Evolutionary conservation across 371 early-diverging fungal species (phyloP).

Genomic region (Mortierella sp.): DNA sequence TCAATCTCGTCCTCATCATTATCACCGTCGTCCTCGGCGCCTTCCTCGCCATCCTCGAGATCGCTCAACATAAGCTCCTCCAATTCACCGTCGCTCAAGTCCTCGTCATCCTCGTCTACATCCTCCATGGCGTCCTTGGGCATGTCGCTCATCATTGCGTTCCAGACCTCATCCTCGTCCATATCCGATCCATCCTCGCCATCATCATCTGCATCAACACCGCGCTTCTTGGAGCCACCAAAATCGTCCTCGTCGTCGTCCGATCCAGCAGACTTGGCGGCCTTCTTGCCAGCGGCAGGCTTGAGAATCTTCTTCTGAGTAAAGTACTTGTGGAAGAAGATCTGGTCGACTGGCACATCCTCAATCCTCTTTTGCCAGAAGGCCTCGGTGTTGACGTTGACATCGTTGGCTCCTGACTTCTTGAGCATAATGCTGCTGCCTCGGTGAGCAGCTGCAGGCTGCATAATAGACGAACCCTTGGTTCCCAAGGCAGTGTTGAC

Average conservation of each 20-base stretch:
- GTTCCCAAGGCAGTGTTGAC: slow-evolving; percentile 53
- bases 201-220: slow-evolving; percentile 63
- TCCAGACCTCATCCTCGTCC: slow-evolving; percentile 77
- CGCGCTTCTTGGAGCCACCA: slow-evolving; percentile 57
- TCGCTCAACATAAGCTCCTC: slow-evolving; percentile 69
- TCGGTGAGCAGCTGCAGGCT: slow-evolving; percentile 62
- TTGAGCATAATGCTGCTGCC: slow-evolving; percentile 56
- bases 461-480: slow-evolving; percentile 74
- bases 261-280: slow-evolving; percentile 57
- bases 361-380: slow-evolving; percentile 71
- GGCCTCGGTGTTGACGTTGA: slow-evolving; percentile 71
- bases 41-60: slow-evolving; percentile 59
- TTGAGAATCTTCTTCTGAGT: slow-evolving; percentile 64
- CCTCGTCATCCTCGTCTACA: slow-evolving; percentile 70
- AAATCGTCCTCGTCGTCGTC: slow-evolving; percentile 59
- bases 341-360: slow-evolving; percentile 75
- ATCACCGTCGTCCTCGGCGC: slow-evolving; percentile 35
- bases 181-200: slow-evolving; percentile 66
- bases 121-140: slow-evolving; percentile 75
- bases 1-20: slow-evolving; percentile 47
- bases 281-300: slow-evolving; percentile 37
- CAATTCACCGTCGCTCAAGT: slow-evolving; percentile 62
- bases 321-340: slow-evolving; percentile 91
- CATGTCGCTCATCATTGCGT: slow-evolving; percentile 79
- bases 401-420: slow-evolving; percentile 57